Base-by-base conservation (phyloP, 1,284 basidiomycete genomes). In the Ceratorhiza oryzae-sativae region DNA sequence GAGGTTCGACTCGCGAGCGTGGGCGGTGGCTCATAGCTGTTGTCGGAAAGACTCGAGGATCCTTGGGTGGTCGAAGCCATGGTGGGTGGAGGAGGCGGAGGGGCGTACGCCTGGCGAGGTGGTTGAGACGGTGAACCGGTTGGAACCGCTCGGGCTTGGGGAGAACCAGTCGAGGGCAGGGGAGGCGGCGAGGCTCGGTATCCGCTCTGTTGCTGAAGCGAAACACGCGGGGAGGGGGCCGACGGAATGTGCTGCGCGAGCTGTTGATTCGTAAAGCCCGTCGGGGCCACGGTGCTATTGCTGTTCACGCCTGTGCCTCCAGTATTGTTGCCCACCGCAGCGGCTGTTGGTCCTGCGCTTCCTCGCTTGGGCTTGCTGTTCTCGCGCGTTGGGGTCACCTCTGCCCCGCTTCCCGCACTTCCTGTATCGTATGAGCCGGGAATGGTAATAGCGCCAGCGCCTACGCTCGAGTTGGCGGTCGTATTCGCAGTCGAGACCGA, bases 351-450 rank as follows among this genome's bases (percentile, higher is more conserved):
- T 15, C 53, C 53, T 36, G 10, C 53, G 41, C 65, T 68, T 15
- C 36, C 65, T 8, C 65, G 53, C 51, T 56, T 68, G 51, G 20
- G 32, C 53, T 58, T 68, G 25, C 25, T 51, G 3, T 48, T 56
- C 53, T 68, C 65, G 41, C 65, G 65, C 25, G 65, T 68, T 1
- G 65, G 65, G 6, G 65, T 68, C 23, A 45, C 41, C 15, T 68
- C 65, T 18, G 55, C 39, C 8, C 51, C 65, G 15, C 51, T 56
- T 3, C 36, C 42, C 27, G 48, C 62, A 36, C 62, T 67, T 25
- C 65, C 65, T 1, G 39, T 56, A 12, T 68, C 53, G 65, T 68
- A 68, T 13, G 53, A 36, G 20, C 65, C 65, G 2, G 51, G 51
- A 58, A 68, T 68, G 39, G 65, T 68, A 41, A 68, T 25, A 6